Base-by-base conservation (phyloP, 345 rosid genomes). In the Cardamine occulta region DNA sequence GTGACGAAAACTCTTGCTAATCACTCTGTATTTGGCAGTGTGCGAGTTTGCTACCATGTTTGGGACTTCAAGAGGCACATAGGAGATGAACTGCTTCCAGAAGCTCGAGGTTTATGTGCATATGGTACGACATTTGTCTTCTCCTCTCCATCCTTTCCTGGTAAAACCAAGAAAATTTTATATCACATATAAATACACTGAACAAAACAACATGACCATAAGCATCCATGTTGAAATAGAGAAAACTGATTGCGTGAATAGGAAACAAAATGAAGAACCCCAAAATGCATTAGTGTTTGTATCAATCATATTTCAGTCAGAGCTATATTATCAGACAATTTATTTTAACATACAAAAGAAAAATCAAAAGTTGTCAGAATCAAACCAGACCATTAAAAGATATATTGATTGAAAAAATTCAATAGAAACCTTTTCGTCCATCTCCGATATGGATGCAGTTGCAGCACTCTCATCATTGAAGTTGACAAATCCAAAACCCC, bases 81-180 rank as follows among this genome's bases (percentile, higher is more conserved):
- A 84, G 86, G 53, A 93, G 87, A 70, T 93, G 97, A 58, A 89
- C 93, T 54, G 98, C 91, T 75, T 93, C 98, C 34, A 93, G 82
- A 51, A 91, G 97, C 82, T 93, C 97, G 11, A 89, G 93, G 82
- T 93, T 91, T 63, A 93, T 83, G 88, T 93, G 98, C 98, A 91
- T 89, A 74, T 91, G 98, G 73, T 91, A 91, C 11, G 97, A 93
- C 97, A 91, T 91, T 73, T 91, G 97, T 24, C 92, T 91, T 77
- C 97, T 89, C 82, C 96, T 88, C 71, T 93, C 97, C 80, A 89
- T 24, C 80, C 92, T 88, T 77, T 93, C 97, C 98, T 91, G 87
- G 17, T 28, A 58, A 66, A 74, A 32, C 26, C 29, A 66, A 47
- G 10, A 55, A n/a, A 15, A 0, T 15, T 19, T 34, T 12, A 24